Percentiles rank a stretch among this genome's conserved stretches.
phyloP scores from a whole-genome alignment of 2,329 filamentous ascomycete species.

The Hypoxylon sp. region DNA sequence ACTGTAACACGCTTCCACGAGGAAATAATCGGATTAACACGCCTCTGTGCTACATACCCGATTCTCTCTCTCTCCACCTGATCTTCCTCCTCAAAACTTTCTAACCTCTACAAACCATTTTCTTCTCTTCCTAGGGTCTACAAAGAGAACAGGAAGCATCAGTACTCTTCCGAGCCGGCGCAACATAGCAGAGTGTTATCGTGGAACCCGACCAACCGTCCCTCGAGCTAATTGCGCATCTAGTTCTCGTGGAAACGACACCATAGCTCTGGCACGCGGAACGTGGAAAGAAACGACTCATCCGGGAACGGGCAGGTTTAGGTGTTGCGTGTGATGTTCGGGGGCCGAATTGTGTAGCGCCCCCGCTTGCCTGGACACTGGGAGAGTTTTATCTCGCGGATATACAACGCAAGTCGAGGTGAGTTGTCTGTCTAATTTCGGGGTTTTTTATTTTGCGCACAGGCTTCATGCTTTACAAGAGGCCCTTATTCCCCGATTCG shows the following conservation, averaged over 20 bases:
- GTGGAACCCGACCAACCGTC: conserved; percentile 48
- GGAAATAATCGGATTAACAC: conserved; percentile 50
- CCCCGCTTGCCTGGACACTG: conserved; percentile 58
- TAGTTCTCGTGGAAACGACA: conserved; percentile 40
- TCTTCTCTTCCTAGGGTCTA: conserved; percentile 14
- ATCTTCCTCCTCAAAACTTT: conserved; percentile 23
- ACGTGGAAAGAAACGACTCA: conserved; percentile 47
- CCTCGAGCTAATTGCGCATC: conserved; percentile 44
- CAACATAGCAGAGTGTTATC: conserved; percentile 47
- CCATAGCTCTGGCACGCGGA: conserved; percentile 47
- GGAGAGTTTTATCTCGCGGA: conserved; percentile 55
- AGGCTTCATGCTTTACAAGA: conserved; percentile 24
- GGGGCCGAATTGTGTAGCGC: conserved; percentile 60
- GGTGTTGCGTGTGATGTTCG: conserved; percentile 61
- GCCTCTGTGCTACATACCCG: conserved; percentile 50
- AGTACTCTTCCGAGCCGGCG: conserved; percentile 46
- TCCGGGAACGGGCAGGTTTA: conserved; percentile 58
- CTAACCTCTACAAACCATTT: conserved; percentile 36
- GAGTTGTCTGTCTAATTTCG: conserved; percentile 41
- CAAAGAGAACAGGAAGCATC: conserved; percentile 40
- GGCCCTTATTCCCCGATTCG: conserved; percentile 30
- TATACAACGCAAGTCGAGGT: conserved; percentile 53
- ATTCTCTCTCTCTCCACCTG: conserved; percentile 40
- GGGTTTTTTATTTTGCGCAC: conserved; percentile 19
- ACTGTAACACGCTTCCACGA: conserved; percentile 52